phyloP scores from a whole-genome alignment of 1,284 basidiomycete genomes.

The Thelephora terrestris region DNA sequence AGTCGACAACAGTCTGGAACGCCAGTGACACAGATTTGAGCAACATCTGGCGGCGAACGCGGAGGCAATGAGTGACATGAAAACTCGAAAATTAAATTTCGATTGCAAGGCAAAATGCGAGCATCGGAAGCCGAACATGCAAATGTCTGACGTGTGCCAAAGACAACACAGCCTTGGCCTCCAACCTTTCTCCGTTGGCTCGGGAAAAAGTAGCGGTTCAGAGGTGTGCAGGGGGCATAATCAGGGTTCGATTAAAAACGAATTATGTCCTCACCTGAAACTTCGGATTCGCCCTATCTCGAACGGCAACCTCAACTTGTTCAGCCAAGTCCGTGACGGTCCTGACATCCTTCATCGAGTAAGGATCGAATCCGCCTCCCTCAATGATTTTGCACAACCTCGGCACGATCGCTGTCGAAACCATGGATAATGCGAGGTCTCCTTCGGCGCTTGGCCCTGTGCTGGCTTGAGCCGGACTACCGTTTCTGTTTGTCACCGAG shows the following conservation, averaged over 20 bases:
- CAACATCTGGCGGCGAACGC: slow-evolving; percentile 37
- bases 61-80: slow-evolving; percentile 5
- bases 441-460: slow-evolving; percentile 70
- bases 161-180: no score
- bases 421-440: slow-evolving; percentile 83
- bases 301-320: slow-evolving; percentile 69
- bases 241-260: background rate
- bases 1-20: slow-evolving; percentile 49
- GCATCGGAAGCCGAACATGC: background rate
- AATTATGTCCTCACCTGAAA: slow-evolving; percentile 49
- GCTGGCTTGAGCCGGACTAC: slow-evolving; percentile 34
- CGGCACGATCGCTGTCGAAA: slow-evolving; percentile 76
- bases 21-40: slow-evolving; percentile 50
- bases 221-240: no score
- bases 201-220: no score
- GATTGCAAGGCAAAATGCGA: background rate
- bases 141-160: no score
- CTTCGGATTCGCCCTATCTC: slow-evolving; percentile 49
- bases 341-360: slow-evolving; percentile 59
- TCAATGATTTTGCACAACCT: slow-evolving; percentile 62
- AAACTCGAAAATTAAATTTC: slow-evolving; percentile 2
- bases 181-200: no score
- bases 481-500: slow-evolving; percentile 40
- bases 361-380: slow-evolving; percentile 72
- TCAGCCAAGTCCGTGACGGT: slow-evolving; percentile 68